Evolutionary conservation across 2,329 filamentous ascomycete species (phyloP), one percentile per base, ranked within the genome.

Genomic region (Neopestalotiopsis clavispora): DNA sequence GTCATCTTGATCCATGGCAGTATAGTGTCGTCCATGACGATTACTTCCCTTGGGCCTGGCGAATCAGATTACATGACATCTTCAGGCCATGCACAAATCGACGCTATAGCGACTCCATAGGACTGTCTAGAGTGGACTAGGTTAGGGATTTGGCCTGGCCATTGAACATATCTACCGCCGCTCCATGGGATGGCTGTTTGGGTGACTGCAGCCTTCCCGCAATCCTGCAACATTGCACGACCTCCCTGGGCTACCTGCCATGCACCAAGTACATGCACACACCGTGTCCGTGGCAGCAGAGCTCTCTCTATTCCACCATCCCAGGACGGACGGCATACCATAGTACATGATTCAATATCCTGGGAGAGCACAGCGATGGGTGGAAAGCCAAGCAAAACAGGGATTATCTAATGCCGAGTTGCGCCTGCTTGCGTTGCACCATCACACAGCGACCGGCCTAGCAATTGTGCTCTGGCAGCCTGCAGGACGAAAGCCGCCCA

Each of bases 221-320:
- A 59, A 34, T 59, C 57, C 57, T 59, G 57, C 57, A 59, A 59
- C 23, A 34, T 59, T 34, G 23, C 57, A 59, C 57, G 30, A 17
- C 57, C 23, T 59, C 57, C 13, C 57, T 34, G 30, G 13, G 23
- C 57, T 59, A 28, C 23, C 20, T 59, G 17, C 34, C 13, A 59
- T 23, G 13, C 23, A 10, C 23, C 45, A 52, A 20, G 45, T 52
- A 52, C 6, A 38, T 38, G 34, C 45, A n/a, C n/a, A n/a, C 45
- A 3, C 45, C 45, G 45, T 52, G 45, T 9, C 45, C 17, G 45
- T 52, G 45, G 45, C 45, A 52, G n/a, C 45, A 52, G n/a, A 20
- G 20, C 45, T n/a, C 14, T 52, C 17, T 52, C 14, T 52, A 9
- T 52, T 20, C 14, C n/a, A 38, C 17, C 45, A n/a, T n/a, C 23